A percentile compares a stretch with the other conserved stretches of the same genome.
These are phyloP conservation scores for Cenococcum geophilum DNA, from an alignment of 495 filamentous ascomycete species.

Conservation along the genomic window DNA sequence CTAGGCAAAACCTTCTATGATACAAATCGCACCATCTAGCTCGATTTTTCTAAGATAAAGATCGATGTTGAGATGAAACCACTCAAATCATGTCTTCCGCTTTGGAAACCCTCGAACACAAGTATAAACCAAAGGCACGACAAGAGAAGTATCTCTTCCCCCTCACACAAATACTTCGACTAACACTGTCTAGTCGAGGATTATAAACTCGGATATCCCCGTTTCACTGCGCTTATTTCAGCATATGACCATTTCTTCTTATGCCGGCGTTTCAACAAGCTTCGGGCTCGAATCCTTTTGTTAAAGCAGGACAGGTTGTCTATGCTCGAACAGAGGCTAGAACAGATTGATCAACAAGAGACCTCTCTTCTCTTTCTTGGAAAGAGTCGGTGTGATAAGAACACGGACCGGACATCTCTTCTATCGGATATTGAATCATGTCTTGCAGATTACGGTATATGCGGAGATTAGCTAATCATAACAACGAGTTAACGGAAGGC, in stretches of 20 bases:
- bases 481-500: background rate
- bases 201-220: background rate
- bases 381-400: background rate
- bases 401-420: background rate
- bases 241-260: background rate
- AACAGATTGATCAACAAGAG: background rate
- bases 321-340: background rate
- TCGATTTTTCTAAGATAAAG: background rate
- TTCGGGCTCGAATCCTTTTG: background rate
- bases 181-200: background rate
- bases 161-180: background rate
- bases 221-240: background rate
- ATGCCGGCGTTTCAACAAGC: background rate
- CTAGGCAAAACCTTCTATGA: background rate
- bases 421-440: background rate
- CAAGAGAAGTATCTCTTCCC: constrained; percentile 10
- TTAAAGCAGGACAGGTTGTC: background rate
- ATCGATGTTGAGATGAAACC: background rate
- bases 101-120: background rate
- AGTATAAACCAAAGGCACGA: background rate
- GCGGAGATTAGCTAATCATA: background rate
- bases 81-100: background rate
- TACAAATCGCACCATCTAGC: background rate
- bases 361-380: background rate
- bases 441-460: background rate